phyloP scores from a whole-genome alignment of 106 monocot species.

The Dactylorhiza incarnata region DNA sequence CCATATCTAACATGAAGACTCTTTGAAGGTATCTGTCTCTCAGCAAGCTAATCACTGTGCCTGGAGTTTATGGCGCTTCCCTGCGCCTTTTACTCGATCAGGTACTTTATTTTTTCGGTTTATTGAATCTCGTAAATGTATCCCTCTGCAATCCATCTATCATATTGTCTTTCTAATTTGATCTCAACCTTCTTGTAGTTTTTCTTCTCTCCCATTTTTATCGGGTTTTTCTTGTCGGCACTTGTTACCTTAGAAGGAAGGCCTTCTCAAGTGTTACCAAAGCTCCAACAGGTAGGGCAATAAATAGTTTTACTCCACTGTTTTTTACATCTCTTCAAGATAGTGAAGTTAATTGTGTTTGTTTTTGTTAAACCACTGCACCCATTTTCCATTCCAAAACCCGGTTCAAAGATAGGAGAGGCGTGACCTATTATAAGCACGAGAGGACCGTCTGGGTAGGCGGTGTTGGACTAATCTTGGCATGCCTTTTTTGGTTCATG shows the following conservation, averaged over 20 bases:
- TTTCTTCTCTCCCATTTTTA: conserved; percentile 51
- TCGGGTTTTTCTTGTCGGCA: conserved; percentile 40
- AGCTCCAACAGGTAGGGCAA: conserved; percentile 42
- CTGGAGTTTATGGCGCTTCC: conserved; percentile 56
- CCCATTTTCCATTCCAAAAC: too few species aligned
- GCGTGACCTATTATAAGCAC: too few species aligned
- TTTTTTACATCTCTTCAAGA: neutral
- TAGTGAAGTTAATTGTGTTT: neutral
- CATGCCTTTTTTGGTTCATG: too few species aligned
- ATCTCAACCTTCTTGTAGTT: conserved; percentile 19
- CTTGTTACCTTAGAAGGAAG: conserved; percentile 15
- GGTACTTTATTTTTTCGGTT: conserved; percentile 21
- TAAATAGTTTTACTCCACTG: neutral
- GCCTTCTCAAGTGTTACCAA: conserved; percentile 35
- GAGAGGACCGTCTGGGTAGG: too few species aligned
- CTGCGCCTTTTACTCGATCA: conserved; percentile 82
- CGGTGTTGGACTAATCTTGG: too few species aligned
- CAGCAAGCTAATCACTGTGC: conserved; percentile 52
- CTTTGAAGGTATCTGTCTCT: conserved; percentile 67
- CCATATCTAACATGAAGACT: neutral
- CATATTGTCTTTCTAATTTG: neutral
- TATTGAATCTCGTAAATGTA: neutral
- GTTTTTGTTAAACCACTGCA: too few species aligned
- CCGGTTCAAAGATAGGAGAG: too few species aligned
- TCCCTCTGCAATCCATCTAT: neutral